A percentile compares a stretch with the other conserved stretches of the same genome.
These are phyloP conservation scores for Singerocomus inundabilis DNA, from an alignment of 1,284 basidiomycete species.

Conservation along the genomic window DNA sequence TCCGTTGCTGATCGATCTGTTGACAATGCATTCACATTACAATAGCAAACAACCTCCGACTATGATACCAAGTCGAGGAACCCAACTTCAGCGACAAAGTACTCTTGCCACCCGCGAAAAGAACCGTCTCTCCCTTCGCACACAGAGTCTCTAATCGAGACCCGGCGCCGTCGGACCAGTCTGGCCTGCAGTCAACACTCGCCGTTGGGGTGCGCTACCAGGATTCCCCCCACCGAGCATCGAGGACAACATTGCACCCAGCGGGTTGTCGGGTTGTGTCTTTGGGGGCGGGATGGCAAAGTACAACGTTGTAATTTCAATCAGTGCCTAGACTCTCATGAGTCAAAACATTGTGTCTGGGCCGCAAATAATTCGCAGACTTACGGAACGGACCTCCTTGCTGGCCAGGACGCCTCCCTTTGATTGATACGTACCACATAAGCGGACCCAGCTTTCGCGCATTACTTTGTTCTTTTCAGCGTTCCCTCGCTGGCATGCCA, in stretches of 20 bases:
- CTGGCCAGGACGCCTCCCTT: slow-evolving; percentile 58
- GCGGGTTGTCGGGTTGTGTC: slow-evolving; percentile 67
- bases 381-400: slow-evolving; percentile 73
- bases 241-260: slow-evolving; percentile 81
- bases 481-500: slow-evolving; percentile 81
- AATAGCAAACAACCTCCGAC: slow-evolving; percentile 7
- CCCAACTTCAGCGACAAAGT: slow-evolving; percentile 4
- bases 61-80: slow-evolving; percentile 6
- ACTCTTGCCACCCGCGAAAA: slow-evolving; percentile 6
- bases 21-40: neutral
- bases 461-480: slow-evolving; percentile 69
- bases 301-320: slow-evolving; percentile 66
- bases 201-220: slow-evolving; percentile 33
- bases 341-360: too few species aligned
- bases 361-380: slow-evolving; percentile 24
- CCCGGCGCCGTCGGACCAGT: slow-evolving; percentile 31
- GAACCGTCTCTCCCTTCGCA: neutral
- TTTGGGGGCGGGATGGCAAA: slow-evolving; percentile 79
- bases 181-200: slow-evolving; percentile 43
- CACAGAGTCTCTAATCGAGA: slow-evolving; percentile 35
- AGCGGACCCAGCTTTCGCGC: slow-evolving; percentile 78
- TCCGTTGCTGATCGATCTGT: neutral
- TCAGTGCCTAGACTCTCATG: slow-evolving; percentile 38
- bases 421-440: slow-evolving; percentile 80
- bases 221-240: slow-evolving; percentile 71